These are phyloP conservation scores for Papiliotrema laurentii DNA, from an alignment of 1,284 basidiomycete genomes.

Conservation along the genomic window DNA sequence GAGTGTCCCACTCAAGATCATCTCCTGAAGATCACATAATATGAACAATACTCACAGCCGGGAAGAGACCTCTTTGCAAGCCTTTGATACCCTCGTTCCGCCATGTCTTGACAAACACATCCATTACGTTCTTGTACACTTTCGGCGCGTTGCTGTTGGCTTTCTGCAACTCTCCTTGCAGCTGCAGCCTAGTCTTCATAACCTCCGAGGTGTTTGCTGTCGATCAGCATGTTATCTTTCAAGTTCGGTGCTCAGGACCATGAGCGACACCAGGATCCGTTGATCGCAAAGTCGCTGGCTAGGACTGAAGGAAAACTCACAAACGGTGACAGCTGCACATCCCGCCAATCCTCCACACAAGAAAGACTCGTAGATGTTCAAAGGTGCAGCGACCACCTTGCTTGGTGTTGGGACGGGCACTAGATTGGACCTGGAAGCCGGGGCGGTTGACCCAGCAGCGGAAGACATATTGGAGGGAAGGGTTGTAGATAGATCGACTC, in stretches of 20 bases:
- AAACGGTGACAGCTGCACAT: constrained; percentile 68
- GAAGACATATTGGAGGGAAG: too few relatives aligned
- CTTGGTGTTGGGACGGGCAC: constrained; percentile 10
- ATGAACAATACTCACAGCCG: constrained; percentile 78
- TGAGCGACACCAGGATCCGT: background rate
- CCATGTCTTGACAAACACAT: constrained; percentile 87
- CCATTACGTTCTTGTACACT: constrained; percentile 84
- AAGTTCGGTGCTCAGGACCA: too few relatives aligned
- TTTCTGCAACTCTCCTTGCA: constrained; percentile 87
- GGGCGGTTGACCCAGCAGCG: background rate
- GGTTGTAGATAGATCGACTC: too few relatives aligned
- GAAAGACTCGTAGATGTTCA: constrained; percentile 63
- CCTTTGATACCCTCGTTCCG: constrained; percentile 84
- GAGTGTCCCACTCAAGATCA: background rate
- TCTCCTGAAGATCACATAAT: too few relatives aligned
- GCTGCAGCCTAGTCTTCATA: constrained; percentile 86
- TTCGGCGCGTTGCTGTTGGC: constrained; percentile 57
- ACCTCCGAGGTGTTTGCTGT: constrained; percentile 64
- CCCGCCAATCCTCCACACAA: constrained; percentile 81
- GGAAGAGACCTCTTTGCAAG: constrained; percentile 81
- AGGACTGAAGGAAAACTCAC: constrained; percentile 33
- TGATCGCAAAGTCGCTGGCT: too few relatives aligned
- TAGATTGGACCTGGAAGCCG: background rate
- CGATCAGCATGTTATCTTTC: background rate
- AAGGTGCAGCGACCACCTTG: constrained; percentile 20